These are phyloP conservation scores for Kingdonia uniflora DNA, from an alignment of 164 flowering plant genomes.

Conservation along the genomic window DNA sequence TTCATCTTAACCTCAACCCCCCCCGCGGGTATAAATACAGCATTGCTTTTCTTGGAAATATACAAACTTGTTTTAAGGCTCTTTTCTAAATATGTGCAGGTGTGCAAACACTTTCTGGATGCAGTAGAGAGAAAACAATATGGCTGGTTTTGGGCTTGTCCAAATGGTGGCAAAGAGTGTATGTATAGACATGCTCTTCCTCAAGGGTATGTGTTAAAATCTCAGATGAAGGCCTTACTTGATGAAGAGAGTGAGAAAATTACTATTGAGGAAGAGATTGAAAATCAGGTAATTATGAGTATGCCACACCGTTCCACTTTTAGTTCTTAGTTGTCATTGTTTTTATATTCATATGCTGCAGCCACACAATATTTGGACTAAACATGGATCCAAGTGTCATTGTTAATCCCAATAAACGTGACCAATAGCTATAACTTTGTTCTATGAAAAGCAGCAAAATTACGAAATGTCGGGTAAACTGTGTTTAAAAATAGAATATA, in stretches of 20 bases:
- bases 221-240: slow-evolving; percentile 96
- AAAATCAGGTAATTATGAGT: slow-evolving; percentile 53
- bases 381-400: no score
- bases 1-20: no score
- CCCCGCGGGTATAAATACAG: no score
- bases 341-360: no score
- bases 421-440: no score
- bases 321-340: no score
- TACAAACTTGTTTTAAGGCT: not conserved
- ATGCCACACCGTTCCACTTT: no score
- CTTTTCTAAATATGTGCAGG: slow-evolving; percentile 32
- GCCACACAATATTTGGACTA: no score
- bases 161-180: slow-evolving; percentile 87
- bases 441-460: no score
- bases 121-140: slow-evolving; percentile 99
- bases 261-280: slow-evolving; percentile 92
- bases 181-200: slow-evolving; percentile 98
- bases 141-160: slow-evolving; percentile 99
- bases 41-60: not conserved
- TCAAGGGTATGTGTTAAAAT: slow-evolving; percentile 84
- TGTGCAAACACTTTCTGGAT: slow-evolving; percentile 86
- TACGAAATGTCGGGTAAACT: no score
- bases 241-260: slow-evolving; percentile 76
- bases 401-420: no score
- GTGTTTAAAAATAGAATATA: no score